Percentiles rank a stretch among this genome's conserved stretches.
Conservation (phyloP, 257 asterid species). For the Lantana camara region DNA sequence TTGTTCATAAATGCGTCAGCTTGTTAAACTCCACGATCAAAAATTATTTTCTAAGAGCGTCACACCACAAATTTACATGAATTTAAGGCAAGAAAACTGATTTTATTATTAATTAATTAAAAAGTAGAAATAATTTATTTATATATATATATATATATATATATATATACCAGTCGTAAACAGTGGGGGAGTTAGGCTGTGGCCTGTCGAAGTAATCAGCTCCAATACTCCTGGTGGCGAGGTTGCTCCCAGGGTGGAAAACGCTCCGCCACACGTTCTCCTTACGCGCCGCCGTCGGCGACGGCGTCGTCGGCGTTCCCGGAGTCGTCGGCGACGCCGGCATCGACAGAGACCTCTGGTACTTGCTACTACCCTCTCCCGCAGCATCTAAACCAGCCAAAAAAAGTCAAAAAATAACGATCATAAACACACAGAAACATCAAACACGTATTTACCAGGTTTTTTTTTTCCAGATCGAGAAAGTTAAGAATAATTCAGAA, state of each 20-base stretch:
- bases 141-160: too few species aligned
- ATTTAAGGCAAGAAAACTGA: too few species aligned
- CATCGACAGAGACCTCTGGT: slow-evolving; percentile 62
- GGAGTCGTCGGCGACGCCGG: slow-evolving; percentile 54
- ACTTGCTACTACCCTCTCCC: slow-evolving; percentile 53
- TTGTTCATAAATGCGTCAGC: too few species aligned
- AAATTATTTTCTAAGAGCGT: too few species aligned
- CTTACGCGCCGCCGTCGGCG: slow-evolving; percentile 62
- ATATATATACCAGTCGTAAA: slow-evolving; percentile 75
- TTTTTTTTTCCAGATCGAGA: background rate
- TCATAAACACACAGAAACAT: background rate
- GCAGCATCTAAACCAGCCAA: slow-evolving; percentile 23
- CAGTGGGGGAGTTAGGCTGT: slow-evolving; percentile 84
- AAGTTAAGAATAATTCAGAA: too few species aligned
- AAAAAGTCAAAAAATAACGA: too few species aligned
- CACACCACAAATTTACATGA: too few species aligned
- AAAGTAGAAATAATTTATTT: background rate
- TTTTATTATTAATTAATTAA: background rate
- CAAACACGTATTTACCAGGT: background rate
- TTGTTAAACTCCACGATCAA: too few species aligned
- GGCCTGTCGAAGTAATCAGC: slow-evolving; percentile 71
- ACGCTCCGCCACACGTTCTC: slow-evolving; percentile 96
- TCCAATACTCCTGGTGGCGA: slow-evolving; percentile 69
- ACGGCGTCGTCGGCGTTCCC: slow-evolving; percentile 52
- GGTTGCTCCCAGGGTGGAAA: slow-evolving; percentile 90